A percentile compares a stretch with the other conserved stretches of the same genome.
Conservation (phyloP, 257 asterid genomes). For the Nicotiana tomentosiformis region DNA sequence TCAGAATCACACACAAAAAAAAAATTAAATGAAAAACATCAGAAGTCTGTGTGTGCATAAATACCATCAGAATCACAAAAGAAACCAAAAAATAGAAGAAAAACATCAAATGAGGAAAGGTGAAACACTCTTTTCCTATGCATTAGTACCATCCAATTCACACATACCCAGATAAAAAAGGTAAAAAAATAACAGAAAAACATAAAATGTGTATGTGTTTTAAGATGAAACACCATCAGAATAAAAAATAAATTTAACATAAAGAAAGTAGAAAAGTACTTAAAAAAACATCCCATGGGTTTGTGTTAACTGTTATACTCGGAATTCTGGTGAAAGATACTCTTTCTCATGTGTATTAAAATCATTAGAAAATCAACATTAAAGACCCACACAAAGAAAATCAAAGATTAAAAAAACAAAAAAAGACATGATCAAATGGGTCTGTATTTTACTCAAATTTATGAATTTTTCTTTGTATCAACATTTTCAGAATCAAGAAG, state of each 20-base stretch:
- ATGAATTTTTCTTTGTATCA: too few relatives aligned
- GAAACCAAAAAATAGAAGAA: neutral
- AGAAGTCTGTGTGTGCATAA: slow-evolving; percentile 9
- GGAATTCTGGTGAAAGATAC: neutral
- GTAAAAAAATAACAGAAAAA: neutral
- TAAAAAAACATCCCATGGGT: neutral
- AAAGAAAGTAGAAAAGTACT: too few relatives aligned
- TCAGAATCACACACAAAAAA: neutral
- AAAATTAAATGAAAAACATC: neutral
- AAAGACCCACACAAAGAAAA: neutral
- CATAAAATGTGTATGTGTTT: neutral
- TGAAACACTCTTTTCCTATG: neutral
- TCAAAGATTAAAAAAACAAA: neutral
- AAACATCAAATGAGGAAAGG: neutral
- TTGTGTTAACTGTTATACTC: neutral
- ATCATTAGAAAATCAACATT: neutral
- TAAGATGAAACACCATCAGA: too few relatives aligned
- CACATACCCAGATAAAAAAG: neutral
- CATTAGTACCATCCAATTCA: neutral
- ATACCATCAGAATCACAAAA: slow-evolving; percentile 10
- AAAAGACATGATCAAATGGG: too few relatives aligned
- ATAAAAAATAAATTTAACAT: neutral
- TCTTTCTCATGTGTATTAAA: neutral
- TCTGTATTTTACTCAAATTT: too few relatives aligned
- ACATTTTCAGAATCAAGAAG: too few relatives aligned